Evolutionary conservation across 1,139 yeast genomes (phyloP).

Genomic region (Pichia sp.): DNA sequence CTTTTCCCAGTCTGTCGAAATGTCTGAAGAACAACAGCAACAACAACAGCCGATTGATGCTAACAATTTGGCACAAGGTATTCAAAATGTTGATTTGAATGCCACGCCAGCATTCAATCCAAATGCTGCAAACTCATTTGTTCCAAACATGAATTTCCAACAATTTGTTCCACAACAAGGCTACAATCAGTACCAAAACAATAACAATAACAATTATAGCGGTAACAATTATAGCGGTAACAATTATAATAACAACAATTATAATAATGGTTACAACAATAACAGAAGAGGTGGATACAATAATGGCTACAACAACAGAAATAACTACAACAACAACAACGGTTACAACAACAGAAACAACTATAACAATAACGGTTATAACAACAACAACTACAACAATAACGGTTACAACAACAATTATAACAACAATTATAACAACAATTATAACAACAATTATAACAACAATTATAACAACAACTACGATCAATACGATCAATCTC

Average conservation of each 20-base stretch:
- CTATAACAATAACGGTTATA: conserved; percentile 11
- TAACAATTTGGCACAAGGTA: conserved; percentile 48
- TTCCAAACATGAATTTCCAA: conserved; percentile 29
- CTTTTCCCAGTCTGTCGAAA: too few relatives aligned
- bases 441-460: conserved; percentile 8
- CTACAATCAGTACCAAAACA: conserved; percentile 18
- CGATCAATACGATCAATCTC: conserved; percentile 7
- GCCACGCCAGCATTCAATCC: conserved; percentile 31
- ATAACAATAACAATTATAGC: conserved; percentile 20
- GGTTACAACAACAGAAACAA: conserved; percentile 11
- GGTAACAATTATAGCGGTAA: conserved; percentile 17
- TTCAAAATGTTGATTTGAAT: conserved; percentile 34
- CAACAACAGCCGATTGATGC: conserved; percentile 29
- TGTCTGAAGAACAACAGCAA: conserved; percentile 9
- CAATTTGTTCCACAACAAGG: conserved; percentile 23
- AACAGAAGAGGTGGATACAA: conserved; percentile 9
- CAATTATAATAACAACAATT: conserved; percentile 10
- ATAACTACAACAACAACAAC: conserved; percentile 9
- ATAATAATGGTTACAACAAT: conserved; percentile 16
- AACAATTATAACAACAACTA: conserved; percentile 5
- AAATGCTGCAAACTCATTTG: conserved; percentile 35
- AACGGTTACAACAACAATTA: conserved; percentile 9
- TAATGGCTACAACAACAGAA: background rate
- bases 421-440: conserved; percentile 13
- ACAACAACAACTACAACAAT: conserved; percentile 8